phyloP scores from a whole-genome alignment of 1,139 yeast genomes.

The Saccharomyces hybrid region DNA sequence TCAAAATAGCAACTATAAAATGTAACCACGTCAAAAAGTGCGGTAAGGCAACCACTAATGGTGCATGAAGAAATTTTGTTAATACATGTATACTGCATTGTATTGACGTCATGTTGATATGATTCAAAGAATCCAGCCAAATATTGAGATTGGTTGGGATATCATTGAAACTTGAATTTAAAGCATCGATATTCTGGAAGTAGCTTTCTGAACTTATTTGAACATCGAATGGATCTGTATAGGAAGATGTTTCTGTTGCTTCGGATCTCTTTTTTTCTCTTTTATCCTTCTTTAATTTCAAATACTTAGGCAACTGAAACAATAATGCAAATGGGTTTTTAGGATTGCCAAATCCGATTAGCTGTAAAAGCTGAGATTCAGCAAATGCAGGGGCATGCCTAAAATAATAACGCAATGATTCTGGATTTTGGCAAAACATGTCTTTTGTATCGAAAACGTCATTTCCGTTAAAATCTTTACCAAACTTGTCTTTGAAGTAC shows the following conservation, averaged over 20 bases:
- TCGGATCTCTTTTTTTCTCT: constrained; percentile 53
- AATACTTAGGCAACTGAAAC: constrained; percentile 60
- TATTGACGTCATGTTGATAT: constrained; percentile 54
- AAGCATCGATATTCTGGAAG: constrained; percentile 25
- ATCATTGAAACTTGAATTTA: constrained; percentile 9
- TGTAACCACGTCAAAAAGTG: constrained; percentile 68
- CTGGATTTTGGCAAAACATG: constrained; percentile 41
- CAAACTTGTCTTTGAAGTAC: constrained; percentile 4
- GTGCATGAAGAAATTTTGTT: constrained; percentile 59
- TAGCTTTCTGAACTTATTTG: constrained; percentile 36
- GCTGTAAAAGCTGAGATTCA: constrained; percentile 61
- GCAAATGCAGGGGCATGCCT: constrained; percentile 71
- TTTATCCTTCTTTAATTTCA: constrained; percentile 62
- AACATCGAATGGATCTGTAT: constrained; percentile 24
- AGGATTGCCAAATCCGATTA: constrained; percentile 70
- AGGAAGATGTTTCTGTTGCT: not conserved
- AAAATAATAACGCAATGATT: constrained; percentile 64
- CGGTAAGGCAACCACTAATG: constrained; percentile 59
- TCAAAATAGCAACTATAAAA: constrained; percentile 54
- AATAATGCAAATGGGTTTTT: constrained; percentile 66
- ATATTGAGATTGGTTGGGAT: constrained; percentile 33
- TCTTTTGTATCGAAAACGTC: constrained; percentile 41
- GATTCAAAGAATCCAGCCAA: constrained; percentile 52
- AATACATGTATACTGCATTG: constrained; percentile 60
- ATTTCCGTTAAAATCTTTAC: constrained; percentile 1